Conservation (phyloP, 1,139 yeast species). For the Diutina rugosa region DNA sequence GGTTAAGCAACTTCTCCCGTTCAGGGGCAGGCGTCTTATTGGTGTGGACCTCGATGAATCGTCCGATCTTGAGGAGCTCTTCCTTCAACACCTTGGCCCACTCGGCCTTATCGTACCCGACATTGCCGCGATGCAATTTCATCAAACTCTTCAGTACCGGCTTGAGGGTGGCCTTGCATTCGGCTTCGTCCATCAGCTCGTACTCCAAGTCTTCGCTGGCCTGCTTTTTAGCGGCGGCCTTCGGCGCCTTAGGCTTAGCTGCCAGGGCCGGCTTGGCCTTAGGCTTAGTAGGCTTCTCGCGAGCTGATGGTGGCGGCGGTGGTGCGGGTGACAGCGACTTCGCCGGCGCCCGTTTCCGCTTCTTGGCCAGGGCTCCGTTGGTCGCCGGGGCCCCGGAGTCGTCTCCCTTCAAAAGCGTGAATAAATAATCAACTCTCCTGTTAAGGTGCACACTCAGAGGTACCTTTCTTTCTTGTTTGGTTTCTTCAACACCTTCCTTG, state of each 20-base stretch:
- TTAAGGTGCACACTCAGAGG: constrained; percentile 93
- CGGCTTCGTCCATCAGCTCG: constrained; percentile 70
- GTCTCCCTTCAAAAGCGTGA: constrained; percentile 47
- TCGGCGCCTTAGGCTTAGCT: constrained; percentile 2
- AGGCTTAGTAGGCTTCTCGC: not conserved
- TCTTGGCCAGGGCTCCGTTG: not conserved
- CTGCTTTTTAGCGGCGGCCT: constrained; percentile 1
- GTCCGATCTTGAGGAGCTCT: constrained; percentile 74
- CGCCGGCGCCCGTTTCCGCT: constrained; percentile 7
- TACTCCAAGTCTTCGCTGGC: constrained; percentile 32
- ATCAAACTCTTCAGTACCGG: constrained; percentile 68
- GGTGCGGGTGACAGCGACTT: constrained; percentile 10
- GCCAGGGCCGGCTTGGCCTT: constrained; percentile 4
- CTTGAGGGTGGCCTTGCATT: constrained; percentile 51
- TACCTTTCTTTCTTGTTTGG: constrained; percentile 24
- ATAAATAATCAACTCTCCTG: constrained; percentile 84
- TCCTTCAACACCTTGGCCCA: constrained; percentile 69
- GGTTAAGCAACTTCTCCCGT: constrained; percentile 37
- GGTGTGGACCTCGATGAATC: constrained; percentile 29
- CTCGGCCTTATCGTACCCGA: constrained; percentile 72
- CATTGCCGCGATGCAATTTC: constrained; percentile 65
- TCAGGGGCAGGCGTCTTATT: constrained; percentile 10
- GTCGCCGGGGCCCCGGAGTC: constrained; percentile 16
- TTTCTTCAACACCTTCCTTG: constrained; percentile 13
- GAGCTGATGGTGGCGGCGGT: constrained; percentile 4